Conservation (phyloP, 441 rosid genomes). For the Macaranga tanarius region DNA sequence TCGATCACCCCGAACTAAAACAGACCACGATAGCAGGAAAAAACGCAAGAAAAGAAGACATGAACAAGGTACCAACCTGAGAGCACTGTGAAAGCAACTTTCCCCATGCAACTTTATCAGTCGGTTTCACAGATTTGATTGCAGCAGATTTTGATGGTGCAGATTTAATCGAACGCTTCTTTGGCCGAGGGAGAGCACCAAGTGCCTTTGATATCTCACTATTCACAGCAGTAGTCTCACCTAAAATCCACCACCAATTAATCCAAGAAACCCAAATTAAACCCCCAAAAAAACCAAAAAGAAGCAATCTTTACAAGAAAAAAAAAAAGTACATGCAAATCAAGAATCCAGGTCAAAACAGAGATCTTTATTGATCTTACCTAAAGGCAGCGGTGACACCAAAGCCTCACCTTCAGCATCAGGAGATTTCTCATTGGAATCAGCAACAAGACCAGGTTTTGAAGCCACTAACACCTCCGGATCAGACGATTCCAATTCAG, state of each 20-base stretch:
- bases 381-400: constrained; percentile 52
- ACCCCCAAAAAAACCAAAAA: constrained; percentile 12
- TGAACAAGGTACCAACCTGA: constrained; percentile 43
- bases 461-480: constrained; percentile 45
- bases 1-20: background rate
- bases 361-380: constrained; percentile 35
- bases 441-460: constrained; percentile 32
- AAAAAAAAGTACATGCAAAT: constrained; percentile 18
- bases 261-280: constrained; percentile 7
- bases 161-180: constrained; percentile 41
- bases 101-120: constrained; percentile 74
- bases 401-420: constrained; percentile 50
- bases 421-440: constrained; percentile 46
- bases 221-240: constrained; percentile 43
- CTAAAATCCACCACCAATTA: constrained; percentile 29
- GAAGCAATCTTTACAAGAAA: constrained; percentile 10
- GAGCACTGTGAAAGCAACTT: constrained; percentile 86
- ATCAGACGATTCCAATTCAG: constrained; percentile 70
- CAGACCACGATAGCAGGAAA: background rate
- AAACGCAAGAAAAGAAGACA: background rate
- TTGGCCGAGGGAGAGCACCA: constrained; percentile 32
- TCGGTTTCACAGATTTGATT: constrained; percentile 41
- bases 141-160: constrained; percentile 31
- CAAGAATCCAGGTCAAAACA: constrained; percentile 11
- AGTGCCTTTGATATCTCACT: constrained; percentile 54